Evolutionary conservation across 805 yeast genomes (phyloP).

Genomic region (Teunomyces barrocoloradensis): DNA sequence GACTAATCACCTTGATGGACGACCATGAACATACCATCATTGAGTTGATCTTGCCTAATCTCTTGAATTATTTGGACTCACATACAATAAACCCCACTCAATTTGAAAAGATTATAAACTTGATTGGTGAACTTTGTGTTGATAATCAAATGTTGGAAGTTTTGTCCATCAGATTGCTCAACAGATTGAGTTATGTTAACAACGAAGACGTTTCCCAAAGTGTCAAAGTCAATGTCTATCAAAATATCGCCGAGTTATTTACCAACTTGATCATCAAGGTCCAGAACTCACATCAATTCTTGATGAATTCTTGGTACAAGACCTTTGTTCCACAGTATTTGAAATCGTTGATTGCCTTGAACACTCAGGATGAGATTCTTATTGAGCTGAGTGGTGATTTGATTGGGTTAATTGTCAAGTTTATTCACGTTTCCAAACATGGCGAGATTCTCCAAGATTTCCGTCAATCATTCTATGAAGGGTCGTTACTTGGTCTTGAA

Average conservation of each 20-base stretch:
- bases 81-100: constrained; percentile 26
- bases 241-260: constrained; percentile 14
- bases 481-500: constrained; percentile 8
- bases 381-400: constrained; percentile 42
- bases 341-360: constrained; percentile 10
- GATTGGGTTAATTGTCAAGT: constrained; percentile 40
- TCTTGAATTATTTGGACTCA: constrained; percentile 33
- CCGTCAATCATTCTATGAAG: constrained; percentile 28
- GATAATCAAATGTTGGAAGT: constrained; percentile 44
- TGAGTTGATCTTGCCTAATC: constrained; percentile 28
- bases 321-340: constrained; percentile 44
- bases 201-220: constrained; percentile 2
- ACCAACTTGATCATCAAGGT: constrained; percentile 24
- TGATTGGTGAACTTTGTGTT: constrained; percentile 33
- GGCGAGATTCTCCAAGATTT: constrained; percentile 43
- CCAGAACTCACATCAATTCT: constrained; percentile 30
- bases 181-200: constrained; percentile 26
- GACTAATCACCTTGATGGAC: constrained; percentile 50
- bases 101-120: constrained; percentile 15
- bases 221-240: constrained; percentile 6
- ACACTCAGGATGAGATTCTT: constrained; percentile 17
- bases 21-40: constrained; percentile 47
- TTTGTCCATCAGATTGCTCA: constrained; percentile 42
- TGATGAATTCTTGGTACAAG: constrained; percentile 42
- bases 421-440: constrained; percentile 42